phyloP scores from a whole-genome alignment of 2,329 filamentous ascomycete species.

The Lachnellula cervina region DNA sequence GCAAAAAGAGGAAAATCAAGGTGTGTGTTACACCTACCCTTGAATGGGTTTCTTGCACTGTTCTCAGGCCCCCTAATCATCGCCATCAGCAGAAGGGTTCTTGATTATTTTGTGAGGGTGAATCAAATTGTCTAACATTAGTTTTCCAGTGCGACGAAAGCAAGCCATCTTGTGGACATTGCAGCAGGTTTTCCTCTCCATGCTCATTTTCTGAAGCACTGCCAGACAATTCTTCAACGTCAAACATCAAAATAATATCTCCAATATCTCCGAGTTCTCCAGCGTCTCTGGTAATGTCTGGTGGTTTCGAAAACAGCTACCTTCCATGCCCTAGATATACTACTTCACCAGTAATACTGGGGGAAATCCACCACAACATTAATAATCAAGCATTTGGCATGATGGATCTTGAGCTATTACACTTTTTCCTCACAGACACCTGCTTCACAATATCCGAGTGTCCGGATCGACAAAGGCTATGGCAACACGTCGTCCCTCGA shows the following conservation, averaged over 20 bases:
- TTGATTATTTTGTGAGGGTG: not conserved
- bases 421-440: constrained; percentile 18
- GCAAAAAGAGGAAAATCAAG: no score
- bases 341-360: not conserved
- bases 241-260: not conserved
- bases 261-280: not conserved
- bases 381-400: constrained; percentile 1
- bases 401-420: constrained; percentile 18
- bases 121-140: constrained; percentile 6
- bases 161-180: constrained; percentile 18
- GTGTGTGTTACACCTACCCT: no score
- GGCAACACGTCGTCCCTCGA: constrained; percentile 12
- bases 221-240: not conserved
- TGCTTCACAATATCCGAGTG: constrained; percentile 9
- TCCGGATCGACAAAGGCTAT: constrained; percentile 5
- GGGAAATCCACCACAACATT: not conserved
- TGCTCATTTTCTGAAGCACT: constrained; percentile 9
- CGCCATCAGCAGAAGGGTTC: not conserved
- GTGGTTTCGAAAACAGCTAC: no score
- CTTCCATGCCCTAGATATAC: no score
- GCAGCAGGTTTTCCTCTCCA: constrained; percentile 10
- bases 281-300: no score
- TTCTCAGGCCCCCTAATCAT: not conserved
- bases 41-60: not conserved
- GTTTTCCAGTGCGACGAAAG: constrained; percentile 19